Evolutionary conservation across 163 green algal species (phyloP).

Genomic region (Trebouxiophyceae sp.): DNA sequence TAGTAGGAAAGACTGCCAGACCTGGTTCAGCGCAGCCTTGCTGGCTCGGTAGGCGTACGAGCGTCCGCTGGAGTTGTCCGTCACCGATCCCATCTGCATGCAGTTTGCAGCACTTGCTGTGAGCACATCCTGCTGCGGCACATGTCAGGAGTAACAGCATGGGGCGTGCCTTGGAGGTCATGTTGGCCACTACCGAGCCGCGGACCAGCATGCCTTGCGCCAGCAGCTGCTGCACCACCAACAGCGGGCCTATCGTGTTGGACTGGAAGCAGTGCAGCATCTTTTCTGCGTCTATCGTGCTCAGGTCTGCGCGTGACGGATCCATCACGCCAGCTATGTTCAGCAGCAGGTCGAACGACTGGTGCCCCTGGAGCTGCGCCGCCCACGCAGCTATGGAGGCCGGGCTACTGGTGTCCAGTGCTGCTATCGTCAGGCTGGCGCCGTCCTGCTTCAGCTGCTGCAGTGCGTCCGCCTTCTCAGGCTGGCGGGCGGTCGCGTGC

Average conservation of each 20-base stretch:
- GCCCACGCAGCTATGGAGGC: slow-evolving; percentile 10
- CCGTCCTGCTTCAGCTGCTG: slow-evolving; percentile 4
- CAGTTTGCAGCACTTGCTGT: neutral
- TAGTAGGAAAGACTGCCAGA: too few species aligned
- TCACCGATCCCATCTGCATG: slow-evolving; percentile 36
- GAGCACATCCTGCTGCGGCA: too few species aligned
- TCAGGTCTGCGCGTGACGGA: neutral
- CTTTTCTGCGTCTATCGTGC: slow-evolving; percentile 5
- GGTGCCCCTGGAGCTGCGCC: neutral
- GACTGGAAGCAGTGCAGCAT: slow-evolving; percentile 13
- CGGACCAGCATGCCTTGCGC: slow-evolving; percentile 7
- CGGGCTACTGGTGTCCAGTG: slow-evolving; percentile 9
- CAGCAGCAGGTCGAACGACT: neutral
- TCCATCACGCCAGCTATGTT: neutral
- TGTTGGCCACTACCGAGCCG: slow-evolving; percentile 12
- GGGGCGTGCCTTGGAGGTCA: slow-evolving; percentile 20
- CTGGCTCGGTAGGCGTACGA: slow-evolving; percentile 33
- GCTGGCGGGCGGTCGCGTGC: slow-evolving; percentile 20
- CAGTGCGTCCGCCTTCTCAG: slow-evolving; percentile 9
- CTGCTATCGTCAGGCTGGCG: slow-evolving; percentile 8
- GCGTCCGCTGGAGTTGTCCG: slow-evolving; percentile 37
- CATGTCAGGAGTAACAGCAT: too few species aligned
- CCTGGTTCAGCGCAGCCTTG: neutral
- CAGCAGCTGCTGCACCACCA: slow-evolving; percentile 21
- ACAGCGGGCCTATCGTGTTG: slow-evolving; percentile 20